Evolutionary conservation across 2,329 filamentous ascomycete species (phyloP), one percentile per base, ranked within the genome.

Genomic region (Aspergillus fructus): DNA sequence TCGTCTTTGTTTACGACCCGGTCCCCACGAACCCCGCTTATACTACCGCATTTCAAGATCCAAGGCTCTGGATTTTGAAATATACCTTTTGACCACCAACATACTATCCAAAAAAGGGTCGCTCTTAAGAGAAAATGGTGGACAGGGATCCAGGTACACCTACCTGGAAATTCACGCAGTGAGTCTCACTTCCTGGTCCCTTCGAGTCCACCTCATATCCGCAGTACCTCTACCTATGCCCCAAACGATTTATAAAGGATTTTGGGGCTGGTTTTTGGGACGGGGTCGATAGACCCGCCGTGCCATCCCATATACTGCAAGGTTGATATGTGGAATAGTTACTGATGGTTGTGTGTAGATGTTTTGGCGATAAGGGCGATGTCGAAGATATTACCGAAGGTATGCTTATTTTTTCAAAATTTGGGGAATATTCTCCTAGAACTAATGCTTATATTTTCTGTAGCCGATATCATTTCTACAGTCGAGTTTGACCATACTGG

Each of bases 91-190:
- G 56, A 54, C 56, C 49, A 47, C 53, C 51, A 49, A 52, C 42
- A 58, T 59, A 56, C 59, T 63, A 62, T 61, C 64, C 62, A 63
- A 63, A 56, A 62, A 65, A 71, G 68, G 69, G 68, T 69, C 66
- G 71, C 68, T 66, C 64, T 71, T 72, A 72, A 77, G 93, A 66
- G 66, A 69, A 72, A 89, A 97, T 97, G 93, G 93, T 94, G 83
- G 93, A 97, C 86, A 89, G 89, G 82, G 92, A 96, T 82, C 85
- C 89, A 80, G 91, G 87, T 84, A 89, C 91, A 81, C 93, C 93
- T 75, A 97, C 93, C 80, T 97, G 93, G 93, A 97, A 97, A 85
- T 97, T 97, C 82, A 97, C 93, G 78, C 93, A 97, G 93, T 96
- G 90, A 79, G 91, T 84, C 39, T 54, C 41, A 27, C n/a, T 55